Conservation (phyloP, 352 stramenopile genomes). For the Blastocystis sp. region DNA sequence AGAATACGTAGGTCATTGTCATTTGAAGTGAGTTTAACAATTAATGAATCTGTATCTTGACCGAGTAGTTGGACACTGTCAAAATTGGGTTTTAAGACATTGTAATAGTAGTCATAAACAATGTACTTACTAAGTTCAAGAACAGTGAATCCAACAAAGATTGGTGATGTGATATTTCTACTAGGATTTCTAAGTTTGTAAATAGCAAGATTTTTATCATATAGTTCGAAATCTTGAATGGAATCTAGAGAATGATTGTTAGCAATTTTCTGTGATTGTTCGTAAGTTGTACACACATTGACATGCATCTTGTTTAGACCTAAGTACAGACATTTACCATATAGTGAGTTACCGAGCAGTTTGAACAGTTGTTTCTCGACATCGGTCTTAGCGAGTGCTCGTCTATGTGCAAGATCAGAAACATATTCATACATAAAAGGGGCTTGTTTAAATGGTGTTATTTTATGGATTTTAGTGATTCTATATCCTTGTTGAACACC, state of each 20-base stretch:
- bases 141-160: slow-evolving; percentile 5
- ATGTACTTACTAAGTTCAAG: background rate
- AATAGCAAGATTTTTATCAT: background rate
- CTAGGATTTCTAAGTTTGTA: background rate
- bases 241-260: background rate
- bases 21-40: background rate
- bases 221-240: background rate
- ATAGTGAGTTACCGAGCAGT: background rate
- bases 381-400: background rate
- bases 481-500: background rate
- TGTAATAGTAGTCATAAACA: slow-evolving; percentile 22
- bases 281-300: background rate
- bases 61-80: background rate
- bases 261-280: background rate
- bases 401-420: background rate
- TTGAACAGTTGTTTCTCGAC: background rate
- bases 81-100: background rate
- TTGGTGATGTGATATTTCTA: background rate
- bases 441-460: background rate
- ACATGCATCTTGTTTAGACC: background rate
- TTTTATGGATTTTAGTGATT: background rate
- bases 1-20: background rate
- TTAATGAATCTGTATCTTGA: slow-evolving; percentile 26
- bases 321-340: background rate
- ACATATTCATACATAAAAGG: background rate